phyloP scores from a whole-genome alignment of 1,284 basidiomycete species.

The Stygiomarasmius scandens region DNA sequence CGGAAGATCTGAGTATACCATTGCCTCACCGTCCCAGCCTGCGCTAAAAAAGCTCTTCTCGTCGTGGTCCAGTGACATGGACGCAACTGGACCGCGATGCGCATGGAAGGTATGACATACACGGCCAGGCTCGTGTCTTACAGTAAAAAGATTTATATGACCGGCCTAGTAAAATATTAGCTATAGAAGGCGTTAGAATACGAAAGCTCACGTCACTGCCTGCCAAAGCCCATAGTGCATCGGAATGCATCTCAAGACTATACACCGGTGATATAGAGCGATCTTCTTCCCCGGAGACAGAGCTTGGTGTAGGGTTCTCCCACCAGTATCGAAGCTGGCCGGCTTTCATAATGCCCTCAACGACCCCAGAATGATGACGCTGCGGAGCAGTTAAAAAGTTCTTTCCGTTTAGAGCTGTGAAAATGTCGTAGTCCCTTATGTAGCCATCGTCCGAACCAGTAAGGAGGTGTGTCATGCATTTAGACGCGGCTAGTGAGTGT shows the following conservation, averaged over 20 bases:
- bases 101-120: constrained; percentile 74
- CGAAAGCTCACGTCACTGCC: constrained; percentile 64
- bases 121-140: constrained; percentile 90
- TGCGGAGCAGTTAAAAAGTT: constrained; percentile 89
- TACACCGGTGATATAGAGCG: constrained; percentile 72
- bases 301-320: constrained; percentile 63
- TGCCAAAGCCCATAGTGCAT: constrained; percentile 88
- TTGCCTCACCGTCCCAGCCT: constrained; percentile 91
- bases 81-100: constrained; percentile 86
- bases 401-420: constrained; percentile 85
- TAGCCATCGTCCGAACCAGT: constrained; percentile 95
- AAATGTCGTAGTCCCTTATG: constrained; percentile 92
- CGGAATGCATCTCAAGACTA: constrained; percentile 86
- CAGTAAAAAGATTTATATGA: constrained; percentile 87
- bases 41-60: constrained; percentile 90
- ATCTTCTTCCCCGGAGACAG: constrained; percentile 46
- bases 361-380: constrained; percentile 85
- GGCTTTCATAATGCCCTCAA: constrained; percentile 90
- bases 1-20: constrained; percentile 59
- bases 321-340: constrained; percentile 91
- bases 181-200: constrained; percentile 9
- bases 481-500: constrained; percentile 81
- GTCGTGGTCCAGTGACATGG: constrained; percentile 76
- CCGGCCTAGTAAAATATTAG: constrained; percentile 58
- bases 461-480: constrained; percentile 88